Percentiles rank a stretch among this genome's conserved stretches.
Evolutionary conservation across 345 rosid genomes (phyloP).

Genomic region (Dipteronia sinensis): DNA sequence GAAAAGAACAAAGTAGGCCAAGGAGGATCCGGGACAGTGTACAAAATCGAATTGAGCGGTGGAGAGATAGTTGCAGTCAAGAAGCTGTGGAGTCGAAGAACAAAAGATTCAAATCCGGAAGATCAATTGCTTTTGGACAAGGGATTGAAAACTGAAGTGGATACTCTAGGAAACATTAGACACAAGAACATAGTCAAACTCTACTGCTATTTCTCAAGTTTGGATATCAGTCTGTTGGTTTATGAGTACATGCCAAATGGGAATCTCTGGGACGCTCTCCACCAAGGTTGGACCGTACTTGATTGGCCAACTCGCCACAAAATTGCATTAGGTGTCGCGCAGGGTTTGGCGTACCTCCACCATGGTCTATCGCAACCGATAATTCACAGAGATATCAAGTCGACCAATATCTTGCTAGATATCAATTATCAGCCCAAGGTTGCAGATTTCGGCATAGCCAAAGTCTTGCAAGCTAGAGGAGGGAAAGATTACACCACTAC

Average conservation of each 20-base stretch:
- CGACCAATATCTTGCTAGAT: conserved; percentile 83
- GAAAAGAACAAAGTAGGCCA: conserved; percentile 86
- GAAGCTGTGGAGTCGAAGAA: conserved; percentile 64
- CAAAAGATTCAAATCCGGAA: conserved; percentile 54
- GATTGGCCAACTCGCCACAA: conserved; percentile 89
- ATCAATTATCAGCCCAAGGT: conserved; percentile 77
- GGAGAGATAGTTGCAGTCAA: conserved; percentile 89
- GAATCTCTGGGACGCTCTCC: conserved; percentile 87
- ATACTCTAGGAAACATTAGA: conserved; percentile 78
- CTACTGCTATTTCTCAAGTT: conserved; percentile 75
- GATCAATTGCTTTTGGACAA: conserved; percentile 53
- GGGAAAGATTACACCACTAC: conserved; percentile 85
- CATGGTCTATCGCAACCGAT: conserved; percentile 75
- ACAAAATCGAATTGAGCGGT: conserved; percentile 55
- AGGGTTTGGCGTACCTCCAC: conserved; percentile 91
- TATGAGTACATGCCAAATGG: conserved; percentile 96
- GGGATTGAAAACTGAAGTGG: conserved; percentile 83
- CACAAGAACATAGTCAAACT: conserved; percentile 92
- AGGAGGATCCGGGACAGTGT: conserved; percentile 88
- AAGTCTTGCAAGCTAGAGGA: conserved; percentile 82
- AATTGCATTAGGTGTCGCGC: conserved; percentile 89
- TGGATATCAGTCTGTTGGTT: conserved; percentile 65
- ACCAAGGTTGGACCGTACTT: conserved; percentile 55
- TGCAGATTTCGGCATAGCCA: conserved; percentile 96
- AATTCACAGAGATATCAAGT: conserved; percentile 91